Base-by-base conservation (phyloP, 2,329 filamentous ascomycete genomes). In the Colletotrichum australisinense region DNA sequence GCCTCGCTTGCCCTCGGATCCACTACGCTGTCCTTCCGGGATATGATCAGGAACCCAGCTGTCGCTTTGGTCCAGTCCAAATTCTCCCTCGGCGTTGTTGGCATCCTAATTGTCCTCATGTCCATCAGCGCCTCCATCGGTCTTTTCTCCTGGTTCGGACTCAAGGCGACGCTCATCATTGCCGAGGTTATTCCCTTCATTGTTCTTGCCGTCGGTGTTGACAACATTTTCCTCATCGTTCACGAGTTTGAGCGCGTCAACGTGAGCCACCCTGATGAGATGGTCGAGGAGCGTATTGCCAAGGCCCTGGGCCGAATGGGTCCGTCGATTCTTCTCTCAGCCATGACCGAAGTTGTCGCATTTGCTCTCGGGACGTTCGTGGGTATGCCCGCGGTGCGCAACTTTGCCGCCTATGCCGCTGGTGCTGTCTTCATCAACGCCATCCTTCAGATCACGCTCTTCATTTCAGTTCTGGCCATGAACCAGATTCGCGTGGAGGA, bases 211-310 rank as follows among this genome's bases (percentile, higher is more conserved):
- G 95, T 99, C 32, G 97, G 97, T 58, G 97, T 99, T 3, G 97
- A 99, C 88, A 99, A 99, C 80, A 98, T 99, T 78, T 99, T 99
- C 85, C 86, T 99, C 69, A 98, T 99, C 72, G 97, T 99, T 0
- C 97, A 99, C 83, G 97, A 99, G 83, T 97, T 99, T 73, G 97
- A 99, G 81, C 90, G 97, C 35, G 94, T 98, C 80, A 99, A 99
- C 79, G 85, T 95, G 77, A 97, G 93, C 81, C 94, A 98, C 78
- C 95, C 95, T 0, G 95, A 98, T 79, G 93, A 95, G 75, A 89
- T 93, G 81, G 93, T 99, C 2, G 93, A 97, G 77, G 92, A 95
- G 79, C 91, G 97, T 30, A 92, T 98, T 68, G 93, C 95, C 6
- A 93, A 93, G 79, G 94, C 97, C 3, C 87, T 98, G n/a, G 96